These are phyloP conservation scores for Salicornia ramosissima DNA, from an alignment of 148 eudicot genomes.

Conservation along the genomic window DNA sequence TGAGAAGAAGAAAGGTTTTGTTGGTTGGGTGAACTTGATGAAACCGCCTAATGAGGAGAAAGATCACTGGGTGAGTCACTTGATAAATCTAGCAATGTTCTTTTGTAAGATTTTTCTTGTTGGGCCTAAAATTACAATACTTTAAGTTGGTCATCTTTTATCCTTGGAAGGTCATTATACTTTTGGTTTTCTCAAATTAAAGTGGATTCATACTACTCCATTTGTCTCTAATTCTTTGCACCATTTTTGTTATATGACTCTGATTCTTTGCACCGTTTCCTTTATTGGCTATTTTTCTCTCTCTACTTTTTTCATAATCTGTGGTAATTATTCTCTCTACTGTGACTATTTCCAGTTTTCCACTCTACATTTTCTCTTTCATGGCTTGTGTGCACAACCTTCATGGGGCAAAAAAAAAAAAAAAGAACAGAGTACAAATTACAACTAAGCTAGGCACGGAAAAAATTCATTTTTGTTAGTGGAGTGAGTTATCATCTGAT, in stretches of 20 bases:
- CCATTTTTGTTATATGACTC: too few species aligned
- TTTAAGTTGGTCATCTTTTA: background rate
- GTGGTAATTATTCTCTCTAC: too few species aligned
- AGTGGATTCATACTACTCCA: background rate
- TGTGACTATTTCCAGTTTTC: too few species aligned
- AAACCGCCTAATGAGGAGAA: conserved; percentile 77
- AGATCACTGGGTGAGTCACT: conserved; percentile 77
- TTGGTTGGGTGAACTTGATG: conserved; percentile 71
- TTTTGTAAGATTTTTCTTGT: background rate
- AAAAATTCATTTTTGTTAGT: background rate
- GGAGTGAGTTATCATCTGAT: background rate
- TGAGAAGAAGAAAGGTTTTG: conserved; percentile 73
- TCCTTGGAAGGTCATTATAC: background rate
- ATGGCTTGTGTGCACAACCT: too few species aligned
- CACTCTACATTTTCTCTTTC: too few species aligned
- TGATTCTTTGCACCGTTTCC: too few species aligned
- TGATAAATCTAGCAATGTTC: background rate
- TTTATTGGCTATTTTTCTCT: too few species aligned
- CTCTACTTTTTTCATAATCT: too few species aligned
- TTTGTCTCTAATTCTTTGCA: too few species aligned
- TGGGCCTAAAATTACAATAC: background rate
- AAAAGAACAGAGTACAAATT: too few species aligned
- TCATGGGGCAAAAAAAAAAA: too few species aligned
- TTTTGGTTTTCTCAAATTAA: background rate
- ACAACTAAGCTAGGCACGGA: background rate